Evolutionary conservation across 2,329 filamentous ascomycete genomes (phyloP), one percentile per base, ranked within the genome.

Genomic region (Sporothrix curviconia): DNA sequence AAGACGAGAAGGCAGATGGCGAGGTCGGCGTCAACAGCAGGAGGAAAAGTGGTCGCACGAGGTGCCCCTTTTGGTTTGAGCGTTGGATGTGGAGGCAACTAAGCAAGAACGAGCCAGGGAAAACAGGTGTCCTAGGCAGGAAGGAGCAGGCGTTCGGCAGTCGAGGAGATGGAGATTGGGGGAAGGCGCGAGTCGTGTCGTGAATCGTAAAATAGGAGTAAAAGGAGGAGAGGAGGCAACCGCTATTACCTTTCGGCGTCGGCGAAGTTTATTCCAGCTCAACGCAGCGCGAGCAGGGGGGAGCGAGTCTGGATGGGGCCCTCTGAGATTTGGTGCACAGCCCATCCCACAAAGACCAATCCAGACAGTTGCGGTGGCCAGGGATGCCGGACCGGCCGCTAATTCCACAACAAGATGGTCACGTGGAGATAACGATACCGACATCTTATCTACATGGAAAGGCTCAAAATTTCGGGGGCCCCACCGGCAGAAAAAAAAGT

Each of bases 341-440:
- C n/a, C 43, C 43, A 46, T 46, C 43, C 43, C 43, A 46, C 22
- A 44, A 25, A 14, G 42, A 22, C 49, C 34, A 52, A 28, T 19
- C 24, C 37, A 36, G 28, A 17, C 15, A 22, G 42, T 4, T 25
- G 14, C 32, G 44, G 28, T 28, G 44, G 22, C 49, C 49, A 53
- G 37, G 37, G 37, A 42, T 43, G 50, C 50, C 51, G 51, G 34
- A 22, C 54, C 34, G 42, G 32, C 43, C 42, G 54, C 34, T 40
- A 51, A 30, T 39, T 51, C 49, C 49, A 39, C 24, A 40, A 7
- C 42, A 22, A n/a, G 15, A 3, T n/a, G 3, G n/a, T 60, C 60
- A 62, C 60, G 60, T 62, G 60, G 12, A n/a, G 56, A 57, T 62
- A 60, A 47, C 0, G 7, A 7, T 2, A 37, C 36, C 19, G 7